These are phyloP conservation scores for Phytophthora citrophthora DNA, from an alignment of 352 stramenopile genomes.

Conservation along the genomic window DNA sequence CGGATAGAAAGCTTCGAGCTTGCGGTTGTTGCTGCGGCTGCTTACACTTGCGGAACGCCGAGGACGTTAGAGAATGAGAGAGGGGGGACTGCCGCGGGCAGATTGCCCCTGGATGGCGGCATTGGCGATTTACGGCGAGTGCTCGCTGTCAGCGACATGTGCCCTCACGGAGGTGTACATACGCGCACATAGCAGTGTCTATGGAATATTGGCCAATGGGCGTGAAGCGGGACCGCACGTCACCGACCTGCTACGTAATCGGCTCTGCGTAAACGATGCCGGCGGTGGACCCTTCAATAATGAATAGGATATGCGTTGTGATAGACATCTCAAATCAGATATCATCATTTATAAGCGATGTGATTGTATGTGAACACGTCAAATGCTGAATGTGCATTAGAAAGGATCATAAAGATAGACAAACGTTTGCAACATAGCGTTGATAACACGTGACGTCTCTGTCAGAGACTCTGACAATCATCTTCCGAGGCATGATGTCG, in stretches of 20 bases:
- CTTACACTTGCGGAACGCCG: constrained; percentile 7
- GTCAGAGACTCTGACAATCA: too few species aligned
- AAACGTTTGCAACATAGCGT: too few species aligned
- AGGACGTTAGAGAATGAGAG: constrained; percentile 31
- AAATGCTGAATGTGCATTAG: too few species aligned
- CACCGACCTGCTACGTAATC: constrained; percentile 23
- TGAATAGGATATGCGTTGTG: too few species aligned
- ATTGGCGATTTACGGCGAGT: neutral
- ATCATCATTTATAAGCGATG: too few species aligned
- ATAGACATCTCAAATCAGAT: too few species aligned
- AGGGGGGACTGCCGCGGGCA: too few species aligned
- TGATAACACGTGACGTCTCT: too few species aligned
- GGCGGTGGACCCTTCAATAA: neutral
- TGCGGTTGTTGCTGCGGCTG: neutral
- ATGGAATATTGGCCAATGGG: constrained; percentile 6
- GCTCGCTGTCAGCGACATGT: neutral
- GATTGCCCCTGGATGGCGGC: neutral
- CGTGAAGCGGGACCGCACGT: constrained; percentile 1
- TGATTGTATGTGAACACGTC: too few species aligned
- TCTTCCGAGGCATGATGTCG: too few species aligned
- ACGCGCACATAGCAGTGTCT: neutral
- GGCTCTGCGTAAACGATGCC: constrained; percentile 4
- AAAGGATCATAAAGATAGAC: too few species aligned
- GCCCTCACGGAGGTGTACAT: constrained; percentile 4
- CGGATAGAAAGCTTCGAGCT: neutral